Conservation (phyloP, 2,329 filamentous ascomycete species). For the Diaporthe vaccinii region DNA sequence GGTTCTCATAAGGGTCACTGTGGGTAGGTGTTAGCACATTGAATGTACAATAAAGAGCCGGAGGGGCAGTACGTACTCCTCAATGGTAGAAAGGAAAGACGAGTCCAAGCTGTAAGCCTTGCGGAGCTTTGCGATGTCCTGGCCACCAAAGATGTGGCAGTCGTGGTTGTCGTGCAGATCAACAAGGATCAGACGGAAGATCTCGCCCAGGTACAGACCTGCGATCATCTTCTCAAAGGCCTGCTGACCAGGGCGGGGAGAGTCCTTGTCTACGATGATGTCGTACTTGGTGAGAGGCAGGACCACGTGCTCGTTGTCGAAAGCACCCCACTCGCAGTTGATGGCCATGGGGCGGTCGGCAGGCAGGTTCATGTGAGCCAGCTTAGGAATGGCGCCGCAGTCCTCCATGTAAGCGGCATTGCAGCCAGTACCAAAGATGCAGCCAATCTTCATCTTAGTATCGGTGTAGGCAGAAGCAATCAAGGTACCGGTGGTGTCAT, state of each 20-base stretch:
- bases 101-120: conserved; percentile 92
- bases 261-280: conserved; percentile 88
- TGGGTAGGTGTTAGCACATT: conserved; percentile 40
- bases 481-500: conserved; percentile 96
- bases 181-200: conserved; percentile 89
- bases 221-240: conserved; percentile 99
- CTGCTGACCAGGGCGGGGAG: conserved; percentile 92
- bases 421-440: conserved; percentile 98
- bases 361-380: conserved; percentile 90
- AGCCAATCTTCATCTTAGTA: conserved; percentile 90
- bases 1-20: conserved; percentile 94
- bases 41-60: neutral
- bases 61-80: conserved; percentile 73
- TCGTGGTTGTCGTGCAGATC: conserved; percentile 86
- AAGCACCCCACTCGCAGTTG: conserved; percentile 98
- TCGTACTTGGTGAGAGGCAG: conserved; percentile 90
- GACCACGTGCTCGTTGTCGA: conserved; percentile 93
- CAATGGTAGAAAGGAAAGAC: conserved; percentile 92
- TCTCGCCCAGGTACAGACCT: conserved; percentile 92
- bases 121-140: conserved; percentile 84
- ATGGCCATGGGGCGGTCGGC: conserved; percentile 90
- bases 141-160: conserved; percentile 82
- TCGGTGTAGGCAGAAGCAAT: conserved; percentile 99
- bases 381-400: conserved; percentile 90
- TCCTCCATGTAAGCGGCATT: conserved; percentile 99